Percentiles rank a stretch among this genome's conserved stretches.
These are phyloP conservation scores for Antitrichia curtipendula DNA, from an alignment of 225 moss, liverwort and hornwort species.

Conservation along the genomic window DNA sequence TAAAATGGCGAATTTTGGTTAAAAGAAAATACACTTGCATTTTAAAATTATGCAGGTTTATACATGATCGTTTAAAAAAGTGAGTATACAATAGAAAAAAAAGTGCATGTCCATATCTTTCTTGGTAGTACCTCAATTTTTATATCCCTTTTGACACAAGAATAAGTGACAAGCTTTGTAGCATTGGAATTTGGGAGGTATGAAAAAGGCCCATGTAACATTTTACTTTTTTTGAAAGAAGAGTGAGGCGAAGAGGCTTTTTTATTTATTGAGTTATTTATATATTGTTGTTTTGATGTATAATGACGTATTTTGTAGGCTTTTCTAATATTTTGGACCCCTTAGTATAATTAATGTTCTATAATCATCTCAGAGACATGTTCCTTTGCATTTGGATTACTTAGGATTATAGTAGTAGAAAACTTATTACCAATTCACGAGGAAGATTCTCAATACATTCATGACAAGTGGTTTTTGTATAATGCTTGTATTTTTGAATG, in stretches of 20 bases:
- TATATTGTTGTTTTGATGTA: not conserved
- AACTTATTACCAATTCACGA: not conserved
- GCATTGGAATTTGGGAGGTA: not conserved
- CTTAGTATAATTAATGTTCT: not conserved
- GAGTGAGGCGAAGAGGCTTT: not conserved
- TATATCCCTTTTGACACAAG: not conserved
- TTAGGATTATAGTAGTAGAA: fast-evolving
- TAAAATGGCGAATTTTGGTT: not conserved
- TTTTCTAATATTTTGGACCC: not conserved
- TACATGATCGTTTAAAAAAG: not conserved
- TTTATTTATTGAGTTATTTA: no score
- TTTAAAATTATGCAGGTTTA: not conserved
- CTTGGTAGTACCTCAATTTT: not conserved
- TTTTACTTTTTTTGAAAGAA: not conserved
- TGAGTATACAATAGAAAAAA: not conserved
- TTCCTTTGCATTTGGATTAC: not conserved
- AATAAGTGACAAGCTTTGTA: not conserved
- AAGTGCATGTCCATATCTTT: not conserved
- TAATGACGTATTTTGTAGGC: not conserved
- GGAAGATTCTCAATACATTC: not conserved
- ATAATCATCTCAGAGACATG: not conserved
- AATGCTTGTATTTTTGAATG: not conserved
- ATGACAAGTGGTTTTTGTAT: not conserved
- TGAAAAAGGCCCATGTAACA: not conserved
- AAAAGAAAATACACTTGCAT: not conserved